Percentiles rank a stretch among this genome's conserved stretches.
Conservation (phyloP, 2,329 filamentous ascomycete species). For the Penicillium rolfsii region DNA sequence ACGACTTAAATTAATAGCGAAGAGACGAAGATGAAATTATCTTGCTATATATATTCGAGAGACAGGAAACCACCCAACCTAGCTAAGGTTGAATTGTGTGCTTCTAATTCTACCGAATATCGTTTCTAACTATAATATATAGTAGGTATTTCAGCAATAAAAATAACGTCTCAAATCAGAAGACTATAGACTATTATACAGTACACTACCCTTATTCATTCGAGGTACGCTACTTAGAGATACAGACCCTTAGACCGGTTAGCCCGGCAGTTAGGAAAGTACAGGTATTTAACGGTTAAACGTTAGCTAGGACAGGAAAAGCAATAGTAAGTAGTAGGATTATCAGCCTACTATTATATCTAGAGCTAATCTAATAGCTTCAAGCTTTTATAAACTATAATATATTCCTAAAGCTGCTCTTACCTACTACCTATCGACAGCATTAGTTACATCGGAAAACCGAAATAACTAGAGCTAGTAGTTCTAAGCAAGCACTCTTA, state of each 20-base stretch:
- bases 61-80: background rate
- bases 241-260: background rate
- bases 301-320: background rate
- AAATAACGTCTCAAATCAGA: background rate
- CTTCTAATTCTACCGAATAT: background rate
- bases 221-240: background rate
- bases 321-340: background rate
- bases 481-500: slow-evolving; percentile 1
- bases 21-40: background rate
- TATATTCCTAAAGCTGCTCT: background rate
- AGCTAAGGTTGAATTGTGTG: background rate
- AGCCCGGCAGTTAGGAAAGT: background rate
- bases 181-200: background rate
- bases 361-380: background rate
- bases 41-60: slow-evolving; percentile 1
- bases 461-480: slow-evolving; percentile 1
- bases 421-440: background rate
- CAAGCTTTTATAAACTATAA: slow-evolving; percentile 1
- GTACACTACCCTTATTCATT: background rate
- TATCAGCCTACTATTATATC: background rate
- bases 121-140: background rate
- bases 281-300: background rate
- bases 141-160: background rate
- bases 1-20: background rate
- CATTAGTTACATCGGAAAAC: background rate